Percentiles rank a stretch among this genome's conserved stretches.
Conservation (phyloP, 2,329 filamentous ascomycete genomes). For the Purpureocillium takamizusanense region DNA sequence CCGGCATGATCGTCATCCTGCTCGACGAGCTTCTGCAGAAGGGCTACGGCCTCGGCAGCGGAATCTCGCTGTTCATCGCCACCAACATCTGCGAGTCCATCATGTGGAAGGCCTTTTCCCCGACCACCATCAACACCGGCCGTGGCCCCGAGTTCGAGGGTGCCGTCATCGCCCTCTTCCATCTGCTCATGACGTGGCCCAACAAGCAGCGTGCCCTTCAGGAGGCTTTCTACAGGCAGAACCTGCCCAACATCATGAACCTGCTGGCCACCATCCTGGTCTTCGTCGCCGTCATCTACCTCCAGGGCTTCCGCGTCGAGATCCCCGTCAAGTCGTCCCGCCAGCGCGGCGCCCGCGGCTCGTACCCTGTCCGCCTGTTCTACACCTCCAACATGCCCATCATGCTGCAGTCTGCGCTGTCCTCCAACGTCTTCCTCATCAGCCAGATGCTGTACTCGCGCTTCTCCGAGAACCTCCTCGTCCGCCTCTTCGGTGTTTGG, state of each 20-base stretch:
- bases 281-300: constrained; percentile 97
- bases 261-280: constrained; percentile 84
- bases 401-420: constrained; percentile 98
- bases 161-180: constrained; percentile 94
- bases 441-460: constrained; percentile 99
- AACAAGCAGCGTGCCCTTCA: constrained; percentile 98
- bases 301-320: constrained; percentile 98
- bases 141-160: constrained; percentile 98
- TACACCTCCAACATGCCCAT: constrained; percentile 99
- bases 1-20: constrained; percentile 97
- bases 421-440: constrained; percentile 98
- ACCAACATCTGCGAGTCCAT: constrained; percentile 99
- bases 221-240: constrained; percentile 99
- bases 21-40: constrained; percentile 99
- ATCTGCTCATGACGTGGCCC: constrained; percentile 95
- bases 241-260: constrained; percentile 99
- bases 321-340: constrained; percentile 99
- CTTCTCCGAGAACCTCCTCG: constrained; percentile 97
- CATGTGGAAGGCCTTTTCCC: constrained; percentile 99
- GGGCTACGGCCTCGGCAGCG: constrained; percentile 95
- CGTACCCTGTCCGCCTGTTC: constrained; percentile 97
- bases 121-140: constrained; percentile 98
- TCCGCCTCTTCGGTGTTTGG: constrained; percentile 96
- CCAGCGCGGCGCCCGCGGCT: constrained; percentile 96
- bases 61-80: constrained; percentile 98